Base-by-base conservation (phyloP, 768 basidiomycete species). In the Mycena epipterygia region DNA sequence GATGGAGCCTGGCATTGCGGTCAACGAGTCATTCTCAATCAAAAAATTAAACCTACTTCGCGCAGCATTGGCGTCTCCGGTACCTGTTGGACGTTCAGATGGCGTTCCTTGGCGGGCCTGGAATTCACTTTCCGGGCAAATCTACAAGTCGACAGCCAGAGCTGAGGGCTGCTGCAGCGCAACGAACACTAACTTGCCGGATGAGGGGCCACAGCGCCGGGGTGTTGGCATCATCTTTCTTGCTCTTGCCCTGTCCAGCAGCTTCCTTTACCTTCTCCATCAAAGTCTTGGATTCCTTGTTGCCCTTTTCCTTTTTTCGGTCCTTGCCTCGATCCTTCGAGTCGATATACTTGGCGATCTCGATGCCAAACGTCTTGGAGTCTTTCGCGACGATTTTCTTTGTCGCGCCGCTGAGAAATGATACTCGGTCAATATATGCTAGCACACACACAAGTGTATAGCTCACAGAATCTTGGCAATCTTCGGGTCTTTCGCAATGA, bases 61-160 rank as follows among this genome's bases (percentile, higher is more conserved):
- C 17, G 90, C 90, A 14, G 89, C 89, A 75, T 91, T 91, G 21
- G 89, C 88, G 75, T 91, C 90, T 16, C 89, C 89, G 29, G 89
- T 88, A 80, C 86, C 86, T 86, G 59, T 21, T 21, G 14, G n/a
- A 27, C 37, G 42, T 62, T 63, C 30, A 63, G 49, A 29, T 1
- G 12, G n/a, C 35, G 35, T 53, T 25, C 11, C n/a, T n/a, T n/a
- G n/a, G n/a, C n/a, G n/a, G 21, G 25, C 51, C 17, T 14, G 19
- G 52, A 55, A 44, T 14, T 42, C 27, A 70, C 77, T n/a, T 75
- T 83, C 90, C 90, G 58, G 90, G 90, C 64, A 91, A 79, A 76
- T 91, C 90, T 21, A 90, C 89, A n/a, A 91, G 77, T 25, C 90
- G 80, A 0, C 89, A 88, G n/a, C 90, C 89, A 1, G 88, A 89